phyloP scores from a whole-genome alignment of 768 basidiomycete genomes.

The Chalciporus piperatus region DNA sequence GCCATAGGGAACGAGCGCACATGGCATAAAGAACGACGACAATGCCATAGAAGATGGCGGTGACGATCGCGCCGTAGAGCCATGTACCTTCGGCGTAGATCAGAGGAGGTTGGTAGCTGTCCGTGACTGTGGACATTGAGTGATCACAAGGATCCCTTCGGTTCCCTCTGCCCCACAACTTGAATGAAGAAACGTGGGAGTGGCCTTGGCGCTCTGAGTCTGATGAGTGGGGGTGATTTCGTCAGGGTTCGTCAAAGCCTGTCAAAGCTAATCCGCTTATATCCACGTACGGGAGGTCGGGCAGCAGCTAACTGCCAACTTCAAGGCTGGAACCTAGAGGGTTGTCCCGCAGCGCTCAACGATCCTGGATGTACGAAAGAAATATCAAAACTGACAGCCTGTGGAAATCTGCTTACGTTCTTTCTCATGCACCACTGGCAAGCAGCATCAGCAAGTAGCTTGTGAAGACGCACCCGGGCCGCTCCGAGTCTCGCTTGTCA shows the following conservation, averaged over 20 bases:
- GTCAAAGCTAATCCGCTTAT: constrained; percentile 2
- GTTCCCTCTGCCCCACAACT: background rate
- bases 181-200: constrained; percentile 7
- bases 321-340: background rate
- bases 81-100: constrained; percentile 28
- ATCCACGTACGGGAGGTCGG: background rate
- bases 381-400: background rate
- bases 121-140: constrained; percentile 15
- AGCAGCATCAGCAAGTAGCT: no score
- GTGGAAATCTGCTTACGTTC: background rate
- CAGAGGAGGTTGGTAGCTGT: constrained; percentile 8
- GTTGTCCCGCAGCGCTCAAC: no score
- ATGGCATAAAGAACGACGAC: constrained; percentile 25
- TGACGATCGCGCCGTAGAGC: constrained; percentile 30
- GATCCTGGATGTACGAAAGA: background rate
- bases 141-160: background rate
- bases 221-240: background rate
- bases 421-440: background rate
- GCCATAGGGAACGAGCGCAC: constrained; percentile 29
- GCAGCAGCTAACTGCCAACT: no score
- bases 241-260: background rate
- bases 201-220: no score
- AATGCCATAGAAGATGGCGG: constrained; percentile 26
- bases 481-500: no score
- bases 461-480: no score